Evolutionary conservation across 345 rosid genomes (phyloP).

Genomic region (Triadica sebifera): DNA sequence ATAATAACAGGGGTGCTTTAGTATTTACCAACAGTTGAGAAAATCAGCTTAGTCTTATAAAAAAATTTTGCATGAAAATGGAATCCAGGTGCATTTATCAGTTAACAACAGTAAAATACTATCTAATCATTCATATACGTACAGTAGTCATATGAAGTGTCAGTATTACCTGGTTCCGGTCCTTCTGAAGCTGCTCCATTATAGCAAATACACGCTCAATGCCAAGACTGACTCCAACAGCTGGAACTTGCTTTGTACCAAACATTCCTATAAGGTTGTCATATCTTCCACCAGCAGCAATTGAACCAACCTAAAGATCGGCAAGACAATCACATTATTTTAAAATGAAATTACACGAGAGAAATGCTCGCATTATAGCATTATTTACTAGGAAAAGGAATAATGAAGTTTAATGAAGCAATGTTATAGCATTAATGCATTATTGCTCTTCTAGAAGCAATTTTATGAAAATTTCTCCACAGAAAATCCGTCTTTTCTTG

Average conservation of each 20-base stretch:
- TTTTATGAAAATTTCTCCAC: not conserved
- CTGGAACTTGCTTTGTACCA: constrained; percentile 85
- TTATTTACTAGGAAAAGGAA: not conserved
- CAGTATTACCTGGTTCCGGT: constrained; percentile 55
- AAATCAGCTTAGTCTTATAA: not conserved
- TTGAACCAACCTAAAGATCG: constrained; percentile 76
- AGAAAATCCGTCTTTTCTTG: not conserved
- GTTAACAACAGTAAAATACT: not conserved
- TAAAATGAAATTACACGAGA: not conserved
- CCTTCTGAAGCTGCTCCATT: constrained; percentile 71
- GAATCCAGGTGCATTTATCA: not conserved
- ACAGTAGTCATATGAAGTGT: not conserved
- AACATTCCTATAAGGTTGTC: constrained; percentile 91
- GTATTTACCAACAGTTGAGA: not conserved
- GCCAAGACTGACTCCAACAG: constrained; percentile 92
- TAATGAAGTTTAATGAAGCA: too few species aligned
- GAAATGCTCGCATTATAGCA: not conserved
- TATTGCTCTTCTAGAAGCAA: not conserved
- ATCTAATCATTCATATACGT: not conserved
- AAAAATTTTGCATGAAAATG: not conserved
- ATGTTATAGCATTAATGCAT: not conserved
- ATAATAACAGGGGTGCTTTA: too few species aligned
- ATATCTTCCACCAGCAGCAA: constrained; percentile 93
- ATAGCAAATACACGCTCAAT: constrained; percentile 85
- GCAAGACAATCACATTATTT: constrained; percentile 2